These are phyloP conservation scores for Cyclostephanos tholiformis DNA, from an alignment of 108 stramenopile species.

Conservation along the genomic window DNA sequence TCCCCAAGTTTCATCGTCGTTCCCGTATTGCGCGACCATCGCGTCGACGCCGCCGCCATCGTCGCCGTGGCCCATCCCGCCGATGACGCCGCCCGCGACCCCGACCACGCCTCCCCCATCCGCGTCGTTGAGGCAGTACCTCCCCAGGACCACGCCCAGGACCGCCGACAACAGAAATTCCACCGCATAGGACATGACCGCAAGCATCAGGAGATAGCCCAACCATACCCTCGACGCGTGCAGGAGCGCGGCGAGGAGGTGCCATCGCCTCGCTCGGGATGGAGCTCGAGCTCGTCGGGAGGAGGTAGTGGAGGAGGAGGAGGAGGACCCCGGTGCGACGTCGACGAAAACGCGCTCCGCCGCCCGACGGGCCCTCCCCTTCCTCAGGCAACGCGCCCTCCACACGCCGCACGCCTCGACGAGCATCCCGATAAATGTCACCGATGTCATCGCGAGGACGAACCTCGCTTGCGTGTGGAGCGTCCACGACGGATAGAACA, in stretches of 20 bases:
- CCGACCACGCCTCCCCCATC: constrained; percentile 16
- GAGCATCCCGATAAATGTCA: constrained; percentile 35
- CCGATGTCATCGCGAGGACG: constrained; percentile 30
- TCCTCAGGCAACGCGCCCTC: constrained; percentile 29
- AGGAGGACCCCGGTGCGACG: not conserved
- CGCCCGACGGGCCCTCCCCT: constrained; percentile 19
- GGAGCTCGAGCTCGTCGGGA: not conserved
- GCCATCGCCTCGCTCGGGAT: constrained; percentile 4
- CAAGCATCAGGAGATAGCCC: constrained; percentile 42
- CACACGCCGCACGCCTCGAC: constrained; percentile 45
- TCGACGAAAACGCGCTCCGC: constrained; percentile 4
- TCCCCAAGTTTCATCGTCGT: constrained; percentile 34
- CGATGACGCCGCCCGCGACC: not conserved
- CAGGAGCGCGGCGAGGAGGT: constrained; percentile 28
- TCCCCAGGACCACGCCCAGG: constrained; percentile 32
- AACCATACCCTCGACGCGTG: constrained; percentile 32
- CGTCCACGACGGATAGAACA: constrained; percentile 41
- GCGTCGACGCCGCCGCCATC: constrained; percentile 6
- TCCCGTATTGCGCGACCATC: not conserved
- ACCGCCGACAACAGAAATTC: constrained; percentile 40
- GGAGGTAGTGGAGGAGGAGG: too few species aligned
- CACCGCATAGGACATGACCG: constrained; percentile 43
- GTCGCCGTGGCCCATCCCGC: not conserved
- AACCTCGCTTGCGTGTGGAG: constrained; percentile 34
- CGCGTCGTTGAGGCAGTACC: constrained; percentile 34